Evolutionary conservation across 331 rosid species (phyloP).

Genomic region (Quercus phellos): DNA sequence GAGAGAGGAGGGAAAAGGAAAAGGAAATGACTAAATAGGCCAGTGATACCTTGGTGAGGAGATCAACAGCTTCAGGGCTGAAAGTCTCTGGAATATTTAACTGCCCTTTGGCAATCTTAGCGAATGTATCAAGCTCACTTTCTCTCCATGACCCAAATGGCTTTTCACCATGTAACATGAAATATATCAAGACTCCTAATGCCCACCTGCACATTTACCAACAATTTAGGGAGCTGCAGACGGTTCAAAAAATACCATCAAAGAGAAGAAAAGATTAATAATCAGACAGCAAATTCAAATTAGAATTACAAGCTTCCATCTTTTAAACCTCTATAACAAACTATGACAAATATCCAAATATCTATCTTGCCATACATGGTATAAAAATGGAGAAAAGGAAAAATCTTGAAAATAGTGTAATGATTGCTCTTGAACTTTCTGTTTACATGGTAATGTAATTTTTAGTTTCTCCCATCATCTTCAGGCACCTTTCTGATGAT

Average conservation of each 20-base stretch:
- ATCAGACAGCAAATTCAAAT: background rate
- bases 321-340: background rate
- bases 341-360: background rate
- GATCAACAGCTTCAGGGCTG: slow-evolving; percentile 77
- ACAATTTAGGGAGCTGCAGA: slow-evolving; percentile 4
- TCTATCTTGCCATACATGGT: background rate
- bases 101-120: slow-evolving; percentile 85
- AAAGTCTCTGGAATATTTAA: slow-evolving; percentile 66
- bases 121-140: slow-evolving; percentile 78
- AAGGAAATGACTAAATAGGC: background rate
- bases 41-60: slow-evolving; percentile 72
- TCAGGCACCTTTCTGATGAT: background rate
- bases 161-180: slow-evolving; percentile 79
- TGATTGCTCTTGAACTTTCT: background rate
- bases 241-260: background rate
- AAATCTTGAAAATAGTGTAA: background rate
- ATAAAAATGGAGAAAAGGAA: background rate
- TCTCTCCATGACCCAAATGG: slow-evolving; percentile 98
- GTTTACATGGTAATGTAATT: background rate
- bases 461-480: background rate
- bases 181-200: slow-evolving; percentile 75
- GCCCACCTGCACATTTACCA: slow-evolving; percentile 78
- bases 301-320: background rate
- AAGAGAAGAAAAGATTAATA: slow-evolving; percentile 5
- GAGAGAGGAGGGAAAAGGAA: background rate